Conservation (phyloP, 1,284 basidiomycete genomes). For the Inonotus hispidus region DNA sequence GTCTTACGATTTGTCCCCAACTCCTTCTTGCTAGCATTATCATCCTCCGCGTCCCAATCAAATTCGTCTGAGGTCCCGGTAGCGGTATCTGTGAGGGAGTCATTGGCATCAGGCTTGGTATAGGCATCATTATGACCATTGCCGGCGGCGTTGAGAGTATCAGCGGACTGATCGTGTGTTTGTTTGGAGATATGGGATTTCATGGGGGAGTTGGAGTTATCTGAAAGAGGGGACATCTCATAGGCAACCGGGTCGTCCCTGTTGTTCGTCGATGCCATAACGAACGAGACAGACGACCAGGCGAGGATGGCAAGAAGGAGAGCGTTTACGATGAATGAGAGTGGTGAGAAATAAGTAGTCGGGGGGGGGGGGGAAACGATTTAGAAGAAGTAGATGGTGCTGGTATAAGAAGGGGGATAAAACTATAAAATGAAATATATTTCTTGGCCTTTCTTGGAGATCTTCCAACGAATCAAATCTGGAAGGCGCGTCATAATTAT, state of each 20-base stretch:
- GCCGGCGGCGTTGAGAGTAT: slow-evolving; percentile 4
- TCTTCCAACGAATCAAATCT: no score
- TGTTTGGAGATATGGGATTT: background rate
- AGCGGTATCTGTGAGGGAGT: slow-evolving; percentile 42
- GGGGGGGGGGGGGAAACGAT: background rate
- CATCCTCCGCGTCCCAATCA: slow-evolving; percentile 61
- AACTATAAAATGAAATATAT: no score
- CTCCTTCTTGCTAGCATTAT: slow-evolving; percentile 30
- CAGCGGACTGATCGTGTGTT: background rate
- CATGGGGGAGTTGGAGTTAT: slow-evolving; percentile 6
- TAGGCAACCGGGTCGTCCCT: slow-evolving; percentile 6
- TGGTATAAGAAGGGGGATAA: no score
- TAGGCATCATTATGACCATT: background rate
- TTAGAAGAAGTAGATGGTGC: background rate
- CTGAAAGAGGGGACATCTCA: slow-evolving; percentile 15
- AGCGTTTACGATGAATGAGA: background rate
- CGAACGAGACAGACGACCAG: background rate
- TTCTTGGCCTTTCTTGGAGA: no score
- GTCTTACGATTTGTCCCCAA: slow-evolving; percentile 27
- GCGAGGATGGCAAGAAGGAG: no score
- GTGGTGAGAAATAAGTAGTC: background rate
- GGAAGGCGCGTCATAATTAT: background rate
- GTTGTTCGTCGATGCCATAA: background rate
- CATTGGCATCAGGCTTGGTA: background rate
- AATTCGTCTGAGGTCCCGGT: slow-evolving; percentile 67